phyloP scores from a whole-genome alignment of 495 filamentous ascomycete species.

The Penicillium roqueforti region DNA sequence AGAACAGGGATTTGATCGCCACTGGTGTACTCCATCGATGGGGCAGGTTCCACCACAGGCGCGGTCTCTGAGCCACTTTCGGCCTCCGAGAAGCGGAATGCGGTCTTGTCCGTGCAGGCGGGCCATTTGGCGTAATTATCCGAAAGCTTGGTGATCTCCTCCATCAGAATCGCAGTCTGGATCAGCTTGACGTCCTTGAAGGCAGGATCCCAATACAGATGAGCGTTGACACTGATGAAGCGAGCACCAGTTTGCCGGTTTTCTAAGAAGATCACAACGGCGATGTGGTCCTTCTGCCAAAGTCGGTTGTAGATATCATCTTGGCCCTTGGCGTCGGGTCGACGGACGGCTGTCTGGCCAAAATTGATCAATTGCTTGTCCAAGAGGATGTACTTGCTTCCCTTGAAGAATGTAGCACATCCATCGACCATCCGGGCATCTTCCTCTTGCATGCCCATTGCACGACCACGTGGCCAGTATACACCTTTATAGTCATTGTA shows the following conservation, averaged over 20 bases:
- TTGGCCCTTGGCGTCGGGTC: constrained; percentile 90
- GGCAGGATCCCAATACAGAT: constrained; percentile 89
- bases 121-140: constrained; percentile 76
- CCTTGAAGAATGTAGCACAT: constrained; percentile 95
- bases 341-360: constrained; percentile 82
- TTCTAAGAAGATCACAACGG: constrained; percentile 83
- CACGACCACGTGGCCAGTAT: constrained; percentile 80
- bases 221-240: constrained; percentile 86
- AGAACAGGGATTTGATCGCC: constrained; percentile 86
- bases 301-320: constrained; percentile 96
- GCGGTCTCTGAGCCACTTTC: constrained; percentile 53
- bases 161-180: constrained; percentile 91
- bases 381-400: constrained; percentile 81
- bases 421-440: constrained; percentile 87
- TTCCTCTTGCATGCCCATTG: constrained; percentile 84
- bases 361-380: constrained; percentile 94
- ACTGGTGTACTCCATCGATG: constrained; percentile 72
- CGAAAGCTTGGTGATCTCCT: constrained; percentile 75
- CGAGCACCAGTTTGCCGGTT: constrained; percentile 82
- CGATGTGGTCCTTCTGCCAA: constrained; percentile 97
- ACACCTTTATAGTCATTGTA: constrained; percentile 87
- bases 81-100: constrained; percentile 59
- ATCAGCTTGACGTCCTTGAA: constrained; percentile 92
- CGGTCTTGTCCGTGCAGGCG: constrained; percentile 71
- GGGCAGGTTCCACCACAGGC: constrained; percentile 50